Percentiles rank a stretch among this genome's conserved stretches.
Evolutionary conservation across 2,329 filamentous ascomycete genomes (phyloP).

Genomic region (Celoporthe dispersa): DNA sequence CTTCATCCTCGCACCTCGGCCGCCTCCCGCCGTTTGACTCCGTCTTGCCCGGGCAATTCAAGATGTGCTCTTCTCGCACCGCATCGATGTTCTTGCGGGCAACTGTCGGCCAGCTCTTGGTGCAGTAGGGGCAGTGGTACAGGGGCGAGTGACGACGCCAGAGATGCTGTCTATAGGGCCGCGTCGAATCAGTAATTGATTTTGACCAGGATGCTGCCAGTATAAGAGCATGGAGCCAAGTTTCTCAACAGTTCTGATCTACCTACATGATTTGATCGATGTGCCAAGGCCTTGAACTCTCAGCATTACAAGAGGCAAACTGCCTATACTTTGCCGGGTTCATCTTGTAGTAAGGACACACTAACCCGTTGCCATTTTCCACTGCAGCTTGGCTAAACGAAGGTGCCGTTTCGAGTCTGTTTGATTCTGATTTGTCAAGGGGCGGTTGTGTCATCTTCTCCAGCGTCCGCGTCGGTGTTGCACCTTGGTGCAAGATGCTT

Average conservation of each 20-base stretch:
- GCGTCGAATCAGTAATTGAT: neutral
- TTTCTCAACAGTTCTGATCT: neutral
- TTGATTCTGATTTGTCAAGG: neutral
- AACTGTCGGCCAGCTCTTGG: neutral
- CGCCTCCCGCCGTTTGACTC: neutral
- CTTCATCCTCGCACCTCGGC: neutral
- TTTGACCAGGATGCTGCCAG: neutral
- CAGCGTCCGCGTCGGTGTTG: neutral
- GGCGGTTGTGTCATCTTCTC: too few species aligned
- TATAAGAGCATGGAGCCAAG: neutral
- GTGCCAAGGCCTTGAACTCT: neutral
- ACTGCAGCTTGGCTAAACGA: neutral
- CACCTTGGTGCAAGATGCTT: neutral
- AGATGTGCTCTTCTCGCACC: neutral
- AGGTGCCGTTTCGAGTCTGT: neutral
- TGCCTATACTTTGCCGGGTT: neutral
- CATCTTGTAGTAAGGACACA: slow-evolving; percentile 8
- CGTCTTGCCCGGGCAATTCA: neutral
- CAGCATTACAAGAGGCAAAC: neutral
- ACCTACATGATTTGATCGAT: neutral
- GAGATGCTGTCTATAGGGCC: slow-evolving; percentile 1
- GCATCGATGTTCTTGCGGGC: too few species aligned
- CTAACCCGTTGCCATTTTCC: neutral
- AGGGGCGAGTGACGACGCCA: neutral
- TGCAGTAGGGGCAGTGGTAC: neutral